Conservation (phyloP, 148 eudicot genomes). For the Spergularia marina region DNA sequence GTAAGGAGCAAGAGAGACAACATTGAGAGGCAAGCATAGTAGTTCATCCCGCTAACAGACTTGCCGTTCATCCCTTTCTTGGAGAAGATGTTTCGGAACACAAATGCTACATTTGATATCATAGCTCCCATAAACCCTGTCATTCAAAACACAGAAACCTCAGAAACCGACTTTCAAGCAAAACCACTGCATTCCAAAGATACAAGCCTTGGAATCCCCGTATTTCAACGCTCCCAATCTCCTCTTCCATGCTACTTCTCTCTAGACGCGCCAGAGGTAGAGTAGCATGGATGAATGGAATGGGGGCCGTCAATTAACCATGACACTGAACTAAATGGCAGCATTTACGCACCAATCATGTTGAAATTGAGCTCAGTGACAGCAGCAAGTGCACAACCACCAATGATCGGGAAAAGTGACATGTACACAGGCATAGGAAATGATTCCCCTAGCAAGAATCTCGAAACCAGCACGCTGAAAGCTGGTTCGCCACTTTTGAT, state of each 20-base stretch:
- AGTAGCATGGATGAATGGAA: too few relatives aligned
- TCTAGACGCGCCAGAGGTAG: too few relatives aligned
- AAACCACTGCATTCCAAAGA: not conserved
- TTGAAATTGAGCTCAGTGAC: constrained; percentile 58
- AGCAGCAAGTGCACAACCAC: constrained; percentile 54
- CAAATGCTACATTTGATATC: constrained; percentile 74
- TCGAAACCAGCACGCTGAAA: constrained; percentile 53
- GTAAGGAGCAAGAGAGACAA: constrained; percentile 56
- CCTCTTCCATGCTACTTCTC: too few relatives aligned
- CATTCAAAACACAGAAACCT: not conserved
- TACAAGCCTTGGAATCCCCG: not conserved
- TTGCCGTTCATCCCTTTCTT: constrained; percentile 75
- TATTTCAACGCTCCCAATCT: too few relatives aligned
- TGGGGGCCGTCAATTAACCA: too few relatives aligned
- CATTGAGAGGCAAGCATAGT: constrained; percentile 70
- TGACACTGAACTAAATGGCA: not conserved
- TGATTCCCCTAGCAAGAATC: constrained; percentile 44
- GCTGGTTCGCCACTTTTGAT: constrained; percentile 63
- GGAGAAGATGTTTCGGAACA: constrained; percentile 68
- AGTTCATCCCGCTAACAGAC: constrained; percentile 72
- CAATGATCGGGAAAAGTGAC: constrained; percentile 51
- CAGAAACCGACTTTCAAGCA: not conserved
- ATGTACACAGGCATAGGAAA: constrained; percentile 48
- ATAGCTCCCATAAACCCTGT: constrained; percentile 78
- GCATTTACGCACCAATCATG: constrained; percentile 44